Evolutionary conservation across 495 filamentous ascomycete species (phyloP).

Genomic region (Penicillium ucsense): DNA sequence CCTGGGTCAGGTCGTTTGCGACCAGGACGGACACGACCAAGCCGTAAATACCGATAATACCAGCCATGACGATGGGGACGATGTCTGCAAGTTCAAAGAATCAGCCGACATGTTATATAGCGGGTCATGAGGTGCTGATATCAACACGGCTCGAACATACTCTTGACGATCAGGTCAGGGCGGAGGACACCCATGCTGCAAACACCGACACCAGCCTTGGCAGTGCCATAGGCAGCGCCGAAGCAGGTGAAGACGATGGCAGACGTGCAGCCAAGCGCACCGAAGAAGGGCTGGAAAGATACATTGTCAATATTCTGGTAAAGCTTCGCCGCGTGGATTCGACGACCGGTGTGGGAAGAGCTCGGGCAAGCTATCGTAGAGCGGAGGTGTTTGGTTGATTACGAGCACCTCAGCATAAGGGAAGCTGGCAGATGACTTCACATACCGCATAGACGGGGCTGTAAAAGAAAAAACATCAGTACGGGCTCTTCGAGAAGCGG

Average conservation of each 20-base stretch:
- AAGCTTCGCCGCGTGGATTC: not conserved
- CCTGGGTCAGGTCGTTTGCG: slow-evolving; percentile 79
- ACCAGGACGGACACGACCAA: slow-evolving; percentile 97
- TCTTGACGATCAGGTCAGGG: slow-evolving; percentile 98
- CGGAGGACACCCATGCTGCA: slow-evolving; percentile 95
- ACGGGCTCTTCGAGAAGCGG: slow-evolving; percentile 10
- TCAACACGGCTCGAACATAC: slow-evolving; percentile 43
- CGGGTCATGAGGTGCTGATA: too few species aligned
- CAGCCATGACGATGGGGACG: slow-evolving; percentile 99
- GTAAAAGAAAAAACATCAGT: slow-evolving; percentile 30
- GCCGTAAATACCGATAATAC: slow-evolving; percentile 99
- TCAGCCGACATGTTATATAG: too few species aligned
- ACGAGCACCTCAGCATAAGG: not conserved
- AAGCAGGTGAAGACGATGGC: slow-evolving; percentile 99
- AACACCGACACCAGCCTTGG: slow-evolving; percentile 98
- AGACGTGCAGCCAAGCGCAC: slow-evolving; percentile 96
- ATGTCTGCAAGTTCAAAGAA: slow-evolving; percentile 55
- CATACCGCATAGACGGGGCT: slow-evolving; percentile 99
- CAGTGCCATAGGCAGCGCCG: slow-evolving; percentile 95
- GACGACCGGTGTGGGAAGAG: slow-evolving; percentile 3
- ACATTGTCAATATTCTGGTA: slow-evolving; percentile 17
- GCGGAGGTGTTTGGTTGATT: slow-evolving; percentile 6
- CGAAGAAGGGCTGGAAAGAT: slow-evolving; percentile 81
- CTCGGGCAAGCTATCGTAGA: slow-evolving; percentile 6
- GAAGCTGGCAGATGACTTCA: slow-evolving; percentile 47